phyloP scores from a whole-genome alignment of 331 rosid species.

The Prunus yedoensis region DNA sequence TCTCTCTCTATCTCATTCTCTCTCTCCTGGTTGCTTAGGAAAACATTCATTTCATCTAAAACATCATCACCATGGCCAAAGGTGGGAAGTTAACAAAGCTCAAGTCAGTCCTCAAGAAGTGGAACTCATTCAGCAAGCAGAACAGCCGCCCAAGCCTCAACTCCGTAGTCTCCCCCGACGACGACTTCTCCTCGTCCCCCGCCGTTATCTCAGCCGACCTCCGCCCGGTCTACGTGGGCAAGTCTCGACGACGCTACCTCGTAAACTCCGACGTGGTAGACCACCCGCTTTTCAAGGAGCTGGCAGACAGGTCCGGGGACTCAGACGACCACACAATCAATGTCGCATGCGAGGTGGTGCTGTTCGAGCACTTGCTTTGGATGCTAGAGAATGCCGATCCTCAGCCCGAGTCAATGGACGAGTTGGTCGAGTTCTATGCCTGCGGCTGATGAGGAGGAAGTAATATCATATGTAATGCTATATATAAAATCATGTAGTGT shows the following conservation, averaged over 20 bases:
- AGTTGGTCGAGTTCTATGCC: constrained; percentile 79
- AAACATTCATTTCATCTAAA: background rate
- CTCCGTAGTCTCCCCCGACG: constrained; percentile 50
- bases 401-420: constrained; percentile 76
- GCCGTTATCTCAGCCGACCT: constrained; percentile 46
- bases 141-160: constrained; percentile 53
- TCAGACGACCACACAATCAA: constrained; percentile 46
- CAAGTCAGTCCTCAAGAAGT: constrained; percentile 75
- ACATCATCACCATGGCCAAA: constrained; percentile 50
- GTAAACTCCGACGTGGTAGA: constrained; percentile 56
- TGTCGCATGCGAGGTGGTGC: constrained; percentile 80
- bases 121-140: constrained; percentile 73
- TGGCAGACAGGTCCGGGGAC: constrained; percentile 50
- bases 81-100: constrained; percentile 71
- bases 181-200: constrained; percentile 42
- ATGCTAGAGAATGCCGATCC: constrained; percentile 92
- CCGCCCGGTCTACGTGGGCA: constrained; percentile 70
- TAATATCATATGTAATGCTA: background rate
- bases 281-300: constrained; percentile 79
- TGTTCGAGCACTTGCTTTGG: constrained; percentile 87
- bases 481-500: background rate
- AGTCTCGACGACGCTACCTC: constrained; percentile 73
- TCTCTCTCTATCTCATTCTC: background rate
- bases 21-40: background rate
- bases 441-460: constrained; percentile 32